Evolutionary conservation across 139 green algal genomes (phyloP), one percentile per base, ranked within the genome.

Genomic region (Coccomyxa sp.): DNA sequence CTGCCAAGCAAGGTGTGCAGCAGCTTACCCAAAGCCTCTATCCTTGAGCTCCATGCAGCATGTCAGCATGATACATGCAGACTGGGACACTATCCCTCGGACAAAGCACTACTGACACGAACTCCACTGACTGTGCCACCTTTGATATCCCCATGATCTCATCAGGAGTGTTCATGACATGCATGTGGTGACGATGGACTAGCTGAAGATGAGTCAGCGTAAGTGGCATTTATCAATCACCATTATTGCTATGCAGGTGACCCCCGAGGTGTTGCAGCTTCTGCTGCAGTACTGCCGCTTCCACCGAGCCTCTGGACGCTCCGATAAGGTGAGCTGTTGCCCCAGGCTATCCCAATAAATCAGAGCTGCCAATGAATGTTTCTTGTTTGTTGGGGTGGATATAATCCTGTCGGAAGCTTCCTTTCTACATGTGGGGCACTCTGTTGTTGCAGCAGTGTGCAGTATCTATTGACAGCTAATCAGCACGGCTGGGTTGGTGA

Each of bases 251-350:
- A 10, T 79, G 71, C 83, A 91, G 88, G 86, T 91, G 0, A 79
- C 77, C 18, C 51, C 31, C 23, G 83, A 90, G 3, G 76, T 89
- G 38, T 86, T 92, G 79, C 74, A 83, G 17, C 87, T 93, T 27
- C 86, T 94, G 18, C 60, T 89, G 27, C 83, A 89, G 45, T 94
- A 94, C 79, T 94, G 91, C 80, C 76, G 74, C 32, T 94, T 89
- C 79, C 91, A 94, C 80, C 68, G 82, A 0, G 87, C 87, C 28
- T 82, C 85, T 10, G 91, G 91, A 13, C 81, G 91, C 25, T 94
- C 89, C 1, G 91, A 94, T 86, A 94, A 95, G 84, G 85, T 87
- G 45, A n/a, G 27, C 30, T 63, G 1, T 60, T 3, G 15, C 7
- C 31, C 4, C 63, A 71, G 1, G 38, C 38, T 10, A 63, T 16